A percentile compares a stretch with the other conserved stretches of the same genome.
Evolutionary conservation across 1,284 basidiomycete genomes (phyloP).

Genomic region (Boletus mariae): DNA sequence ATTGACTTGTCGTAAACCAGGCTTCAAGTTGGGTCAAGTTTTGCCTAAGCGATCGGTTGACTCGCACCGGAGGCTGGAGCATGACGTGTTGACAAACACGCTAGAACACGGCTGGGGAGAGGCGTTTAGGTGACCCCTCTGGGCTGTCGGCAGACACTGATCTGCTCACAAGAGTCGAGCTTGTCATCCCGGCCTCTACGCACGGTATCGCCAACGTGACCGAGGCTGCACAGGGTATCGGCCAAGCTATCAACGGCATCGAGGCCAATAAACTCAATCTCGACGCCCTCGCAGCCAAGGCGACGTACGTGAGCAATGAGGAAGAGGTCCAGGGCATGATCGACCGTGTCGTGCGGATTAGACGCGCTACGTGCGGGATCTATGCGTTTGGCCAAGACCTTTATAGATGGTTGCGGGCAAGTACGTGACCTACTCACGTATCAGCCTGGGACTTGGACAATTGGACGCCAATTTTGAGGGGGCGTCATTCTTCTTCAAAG

Average conservation of each 20-base stretch:
- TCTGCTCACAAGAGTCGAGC: too few species aligned
- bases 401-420: neutral
- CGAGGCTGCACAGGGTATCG: neutral
- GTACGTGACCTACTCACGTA: neutral
- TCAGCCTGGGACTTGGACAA: neutral
- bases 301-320: neutral
- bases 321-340: neutral
- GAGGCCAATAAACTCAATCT: neutral
- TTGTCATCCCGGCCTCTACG: neutral
- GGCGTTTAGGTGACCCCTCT: too few species aligned
- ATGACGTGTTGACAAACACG: too few species aligned
- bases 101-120: too few species aligned
- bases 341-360: neutral
- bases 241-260: neutral
- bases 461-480: slow-evolving; percentile 19
- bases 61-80: too few species aligned
- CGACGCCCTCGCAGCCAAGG: neutral
- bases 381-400: too few species aligned
- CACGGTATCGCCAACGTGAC: neutral
- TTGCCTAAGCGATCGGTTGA: too few species aligned
- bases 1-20: too few species aligned
- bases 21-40: too few species aligned
- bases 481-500: slow-evolving; percentile 29
- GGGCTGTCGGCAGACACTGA: neutral
- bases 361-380: neutral